Conservation (phyloP, 2,329 filamentous ascomycete species). For the Plectosphaerella cucumerina region DNA sequence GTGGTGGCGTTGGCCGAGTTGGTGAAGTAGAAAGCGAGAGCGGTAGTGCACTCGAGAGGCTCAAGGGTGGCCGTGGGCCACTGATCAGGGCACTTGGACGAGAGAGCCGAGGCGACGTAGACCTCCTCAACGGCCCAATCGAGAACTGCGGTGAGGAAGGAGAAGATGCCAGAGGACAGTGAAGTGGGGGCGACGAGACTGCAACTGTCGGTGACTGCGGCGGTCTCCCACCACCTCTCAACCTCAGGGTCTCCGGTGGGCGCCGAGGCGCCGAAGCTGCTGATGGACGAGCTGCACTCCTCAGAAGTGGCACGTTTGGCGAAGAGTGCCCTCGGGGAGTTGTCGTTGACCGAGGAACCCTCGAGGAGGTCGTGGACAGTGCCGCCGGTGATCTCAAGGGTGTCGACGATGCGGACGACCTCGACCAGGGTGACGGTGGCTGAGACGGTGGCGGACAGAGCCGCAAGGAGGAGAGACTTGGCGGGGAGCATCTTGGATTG, state of each 20-base stretch:
- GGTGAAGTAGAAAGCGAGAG: neutral
- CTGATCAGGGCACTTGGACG: neutral
- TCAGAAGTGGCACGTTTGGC: neutral
- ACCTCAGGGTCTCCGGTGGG: neutral
- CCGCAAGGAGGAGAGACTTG: neutral
- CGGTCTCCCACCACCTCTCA: neutral
- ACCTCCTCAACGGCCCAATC: neutral
- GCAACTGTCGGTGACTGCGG: neutral
- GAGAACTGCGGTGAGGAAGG: neutral
- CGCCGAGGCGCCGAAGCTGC: neutral
- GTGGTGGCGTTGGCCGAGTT: neutral
- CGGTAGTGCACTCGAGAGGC: neutral
- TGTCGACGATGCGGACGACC: slow-evolving; percentile 1
- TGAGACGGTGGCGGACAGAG: neutral
- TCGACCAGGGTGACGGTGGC: neutral
- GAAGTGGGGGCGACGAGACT: neutral
- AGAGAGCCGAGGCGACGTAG: neutral
- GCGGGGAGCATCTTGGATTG: neutral
- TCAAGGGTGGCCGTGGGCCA: neutral
- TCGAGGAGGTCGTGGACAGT: neutral
- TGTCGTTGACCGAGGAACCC: neutral
- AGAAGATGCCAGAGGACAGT: neutral
- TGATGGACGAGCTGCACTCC: neutral
- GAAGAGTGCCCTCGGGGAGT: neutral
- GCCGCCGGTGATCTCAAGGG: neutral